Base-by-base conservation (phyloP, 1,284 basidiomycete species). In the Malassezia psittaci region DNA sequence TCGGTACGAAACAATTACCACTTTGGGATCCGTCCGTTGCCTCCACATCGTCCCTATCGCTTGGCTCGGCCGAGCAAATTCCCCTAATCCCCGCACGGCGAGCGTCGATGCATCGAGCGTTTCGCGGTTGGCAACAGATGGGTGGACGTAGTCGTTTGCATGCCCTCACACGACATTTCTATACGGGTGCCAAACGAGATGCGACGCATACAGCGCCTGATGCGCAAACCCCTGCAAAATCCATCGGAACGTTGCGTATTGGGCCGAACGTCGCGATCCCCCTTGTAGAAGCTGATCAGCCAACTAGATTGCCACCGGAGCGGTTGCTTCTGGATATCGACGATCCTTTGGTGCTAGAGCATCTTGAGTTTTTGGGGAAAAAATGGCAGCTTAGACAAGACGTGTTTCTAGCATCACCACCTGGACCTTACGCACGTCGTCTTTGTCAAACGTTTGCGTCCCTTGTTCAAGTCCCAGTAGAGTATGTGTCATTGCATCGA, bases 401-500 rank as follows among this genome's bases (percentile, higher is more conserved):
- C 43, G 65, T 72, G 48, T 73, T 74, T 47, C 59, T 76, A 37
- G 57, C 75, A 39, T 64, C 68, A 9, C 54, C 74, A 0, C 75
- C 76, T 4, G 74, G 74, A 11, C 74, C 75, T 0, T 77, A 70
- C 57, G 63, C 75, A 0, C 70, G 76, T n/a, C 60, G 75, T 5
- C 66, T 77, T 32, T 69, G 69, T 38, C 62, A 75, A 33, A 77
- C 76, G 0, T 76, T 76, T 36, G 68, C 70, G 10, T 61, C 72
- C 21, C 61, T 74, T 10, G 57, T 74, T n/a, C 72, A 73, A 54
- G 56, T 73, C 29, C 72, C 72, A 2, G 64, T 66, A 48, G 76
- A 77, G 54, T 63, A 74, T 52, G 69, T 77, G 46, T 64, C 69
- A 5, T 67, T 77, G 43, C 76, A 77, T 49, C 63, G 74, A 2